Conservation (phyloP, 1,139 yeast species). For the Blastobotrys arbuscula region DNA sequence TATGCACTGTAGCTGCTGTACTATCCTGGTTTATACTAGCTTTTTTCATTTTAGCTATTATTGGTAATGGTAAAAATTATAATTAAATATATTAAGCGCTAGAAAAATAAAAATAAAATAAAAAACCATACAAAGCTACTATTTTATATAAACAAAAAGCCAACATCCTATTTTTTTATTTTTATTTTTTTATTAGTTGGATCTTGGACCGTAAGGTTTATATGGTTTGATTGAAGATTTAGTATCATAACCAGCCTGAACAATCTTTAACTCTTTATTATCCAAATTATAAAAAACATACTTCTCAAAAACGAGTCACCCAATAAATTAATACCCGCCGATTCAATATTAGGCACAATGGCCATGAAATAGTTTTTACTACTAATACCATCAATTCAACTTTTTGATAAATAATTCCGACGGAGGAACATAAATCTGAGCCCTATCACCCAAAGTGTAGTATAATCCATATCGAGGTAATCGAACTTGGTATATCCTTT, state of each 20-base stretch:
- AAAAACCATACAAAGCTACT: neutral
- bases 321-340: conserved; percentile 35
- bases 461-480: conserved; percentile 4
- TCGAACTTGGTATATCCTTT: conserved; percentile 19
- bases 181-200: neutral
- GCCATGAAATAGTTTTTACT: conserved; percentile 15
- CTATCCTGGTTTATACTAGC: neutral
- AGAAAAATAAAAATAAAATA: neutral
- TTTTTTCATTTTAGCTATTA: neutral
- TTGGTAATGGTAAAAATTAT: neutral
- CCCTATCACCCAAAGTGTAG: conserved; percentile 23
- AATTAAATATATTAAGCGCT: neutral
- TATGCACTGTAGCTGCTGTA: no score
- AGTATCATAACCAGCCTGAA: conserved; percentile 40
- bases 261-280: conserved; percentile 53
- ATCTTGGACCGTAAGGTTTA: neutral
- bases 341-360: conserved; percentile 22
- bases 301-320: conserved; percentile 70
- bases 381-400: conserved; percentile 10
- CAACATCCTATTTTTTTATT: neutral
- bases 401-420: conserved; percentile 28
- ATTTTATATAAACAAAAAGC: neutral
- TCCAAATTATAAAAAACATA: conserved; percentile 73
- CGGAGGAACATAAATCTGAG: conserved; percentile 37
- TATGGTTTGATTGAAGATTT: conserved; percentile 2